A percentile compares a stretch with the other conserved stretches of the same genome.
Conservation (phyloP, 345 rosid genomes). For the Eucalyptus caleyi region DNA sequence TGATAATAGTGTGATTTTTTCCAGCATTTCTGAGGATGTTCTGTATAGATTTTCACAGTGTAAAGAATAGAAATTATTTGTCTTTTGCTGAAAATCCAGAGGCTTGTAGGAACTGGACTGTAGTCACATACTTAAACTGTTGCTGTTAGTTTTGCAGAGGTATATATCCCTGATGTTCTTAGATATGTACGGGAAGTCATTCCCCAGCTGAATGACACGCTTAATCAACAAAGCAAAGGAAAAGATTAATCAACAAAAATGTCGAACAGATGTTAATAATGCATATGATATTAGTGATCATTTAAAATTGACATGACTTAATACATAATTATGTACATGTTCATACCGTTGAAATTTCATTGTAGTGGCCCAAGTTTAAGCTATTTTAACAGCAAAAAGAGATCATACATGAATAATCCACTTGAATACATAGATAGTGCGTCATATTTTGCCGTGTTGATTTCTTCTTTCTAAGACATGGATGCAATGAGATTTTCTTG, state of each 20-base stretch:
- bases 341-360: neutral
- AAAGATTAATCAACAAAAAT: neutral
- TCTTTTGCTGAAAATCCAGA: neutral
- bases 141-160: neutral
- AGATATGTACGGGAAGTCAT: neutral
- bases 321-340: neutral
- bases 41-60: neutral
- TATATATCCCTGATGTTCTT: neutral
- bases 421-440: neutral
- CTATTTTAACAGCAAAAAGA: neutral
- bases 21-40: neutral
- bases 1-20: neutral
- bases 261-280: neutral
- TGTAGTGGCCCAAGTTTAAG: neutral
- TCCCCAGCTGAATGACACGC: neutral
- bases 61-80: neutral
- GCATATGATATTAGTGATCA: neutral
- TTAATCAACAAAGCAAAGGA: neutral
- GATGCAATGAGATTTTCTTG: neutral
- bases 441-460: fast-evolving
- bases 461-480: neutral
- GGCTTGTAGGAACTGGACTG: neutral
- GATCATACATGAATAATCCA: neutral
- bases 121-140: neutral
- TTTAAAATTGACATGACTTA: neutral